These are phyloP conservation scores for Teunomyces lycoperdinae DNA, from an alignment of 805 yeast genomes.

Conservation along the genomic window DNA sequence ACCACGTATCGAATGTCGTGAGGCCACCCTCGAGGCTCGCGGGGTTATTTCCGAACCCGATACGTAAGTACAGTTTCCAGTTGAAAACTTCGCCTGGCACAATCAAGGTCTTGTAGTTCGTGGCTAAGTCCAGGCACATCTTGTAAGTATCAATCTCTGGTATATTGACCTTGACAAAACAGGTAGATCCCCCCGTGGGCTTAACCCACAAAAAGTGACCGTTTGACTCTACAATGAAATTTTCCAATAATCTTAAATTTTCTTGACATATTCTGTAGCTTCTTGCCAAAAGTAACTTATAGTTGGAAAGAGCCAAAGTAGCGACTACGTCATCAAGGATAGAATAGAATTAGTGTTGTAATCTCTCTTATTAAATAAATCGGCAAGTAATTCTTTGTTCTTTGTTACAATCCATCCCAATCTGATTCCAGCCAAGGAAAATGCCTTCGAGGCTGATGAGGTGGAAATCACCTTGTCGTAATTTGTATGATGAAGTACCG, in stretches of 20 bases:
- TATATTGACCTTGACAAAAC: conserved; percentile 36
- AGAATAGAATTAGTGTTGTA: conserved; percentile 52
- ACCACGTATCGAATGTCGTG: neutral
- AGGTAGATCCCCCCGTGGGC: conserved; percentile 50
- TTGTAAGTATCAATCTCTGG: conserved; percentile 25
- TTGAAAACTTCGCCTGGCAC: conserved; percentile 52
- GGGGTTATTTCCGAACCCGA: conserved; percentile 48
- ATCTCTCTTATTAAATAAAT: conserved; percentile 42
- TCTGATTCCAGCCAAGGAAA: conserved; percentile 51
- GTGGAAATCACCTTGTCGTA: conserved; percentile 46
- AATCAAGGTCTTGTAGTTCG: conserved; percentile 29
- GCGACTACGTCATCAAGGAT: conserved; percentile 47
- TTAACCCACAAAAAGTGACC: conserved; percentile 38
- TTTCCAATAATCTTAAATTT: conserved; percentile 35
- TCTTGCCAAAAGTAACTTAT: conserved; percentile 33
- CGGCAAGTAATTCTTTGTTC: conserved; percentile 25
- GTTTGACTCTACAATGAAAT: conserved; percentile 26
- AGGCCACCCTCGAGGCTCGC: conserved; percentile 22
- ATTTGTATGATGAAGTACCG: conserved; percentile 35
- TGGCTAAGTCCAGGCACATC: conserved; percentile 36
- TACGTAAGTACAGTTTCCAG: conserved; percentile 39
- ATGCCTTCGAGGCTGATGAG: conserved; percentile 54
- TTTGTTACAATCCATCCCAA: conserved; percentile 50
- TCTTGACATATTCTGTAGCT: conserved; percentile 37
- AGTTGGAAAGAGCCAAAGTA: conserved; percentile 38